These are phyloP conservation scores for Huntiella decipiens DNA, from an alignment of 2,329 filamentous ascomycete species.

Conservation along the genomic window DNA sequence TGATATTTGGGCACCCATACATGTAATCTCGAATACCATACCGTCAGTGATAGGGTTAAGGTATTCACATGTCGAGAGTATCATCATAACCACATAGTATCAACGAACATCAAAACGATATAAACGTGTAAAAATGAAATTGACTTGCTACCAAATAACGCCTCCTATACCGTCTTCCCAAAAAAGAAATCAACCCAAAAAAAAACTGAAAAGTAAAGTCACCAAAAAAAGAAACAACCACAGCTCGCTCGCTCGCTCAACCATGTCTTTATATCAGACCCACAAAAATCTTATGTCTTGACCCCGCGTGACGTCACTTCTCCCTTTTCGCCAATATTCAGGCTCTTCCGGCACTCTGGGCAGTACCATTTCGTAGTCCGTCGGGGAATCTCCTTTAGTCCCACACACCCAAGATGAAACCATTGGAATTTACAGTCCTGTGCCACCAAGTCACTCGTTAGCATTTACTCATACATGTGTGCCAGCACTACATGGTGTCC, in stretches of 20 bases:
- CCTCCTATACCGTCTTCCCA: background rate
- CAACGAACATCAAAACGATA: no score
- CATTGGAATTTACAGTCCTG: constrained; percentile 60
- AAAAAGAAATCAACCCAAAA: background rate
- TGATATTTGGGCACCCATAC: no score
- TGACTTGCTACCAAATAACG: no score
- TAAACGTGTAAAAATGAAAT: no score
- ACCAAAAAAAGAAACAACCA: background rate
- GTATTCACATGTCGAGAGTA: no score
- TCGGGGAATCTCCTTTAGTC: constrained; percentile 45
- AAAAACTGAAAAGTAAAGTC: background rate
- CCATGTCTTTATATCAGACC: background rate
- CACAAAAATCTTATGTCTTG: constrained; percentile 20
- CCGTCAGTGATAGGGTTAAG: no score
- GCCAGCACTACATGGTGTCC: background rate
- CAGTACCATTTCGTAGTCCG: constrained; percentile 72
- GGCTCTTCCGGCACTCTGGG: constrained; percentile 47
- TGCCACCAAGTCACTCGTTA: constrained; percentile 4
- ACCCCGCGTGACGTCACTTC: constrained; percentile 41
- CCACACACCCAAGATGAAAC: constrained; percentile 69
- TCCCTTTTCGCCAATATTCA: constrained; percentile 44
- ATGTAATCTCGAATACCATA: no score
- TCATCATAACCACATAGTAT: no score
- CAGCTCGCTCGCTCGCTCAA: background rate
- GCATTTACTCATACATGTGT: background rate